Base-by-base conservation (phyloP, 331 rosid genomes). In the Quercus phellos region DNA sequence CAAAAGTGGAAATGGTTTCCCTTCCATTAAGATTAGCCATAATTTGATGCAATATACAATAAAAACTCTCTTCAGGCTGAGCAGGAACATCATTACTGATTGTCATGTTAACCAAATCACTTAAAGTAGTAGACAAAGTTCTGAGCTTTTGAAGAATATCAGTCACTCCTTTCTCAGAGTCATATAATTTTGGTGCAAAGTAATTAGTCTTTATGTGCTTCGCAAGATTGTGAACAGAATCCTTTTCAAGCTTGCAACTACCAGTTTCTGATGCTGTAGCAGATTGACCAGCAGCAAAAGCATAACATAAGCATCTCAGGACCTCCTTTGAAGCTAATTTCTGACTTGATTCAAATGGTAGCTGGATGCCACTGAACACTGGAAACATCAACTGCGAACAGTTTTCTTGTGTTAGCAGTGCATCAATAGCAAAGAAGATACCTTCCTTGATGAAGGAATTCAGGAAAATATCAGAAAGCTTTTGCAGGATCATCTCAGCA, bases 1-100 rank as follows among this genome's bases (percentile, higher is more conserved):
- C 99, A 87, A 95, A 95, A 63, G 99, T 95, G 73, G 99, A 95
- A 82, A 95, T 89, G 78, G 91, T 88, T 69, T 95, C 99, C 69
- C 83, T 84, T 79, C 97, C 92, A 64, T 85, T 80, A 54, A 95
- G 92, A 88, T 80, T 90, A 75, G 81, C 89, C 86, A 95, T 78
- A 69, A 95, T 81, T 82, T 89, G 90, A 83, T 78, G 78, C 77
- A 93, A 79, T 74, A 89, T 72, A 74, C 74, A 70, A 78, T 79
- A 86, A 71, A 84, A 74, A 71, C 82, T 80, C 75, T 90, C 97
- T 80, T 93, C 96, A 68, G 74, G 64, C 79, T 81, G 84, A 72
- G 80, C 83, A 85, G 80, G 83, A 77, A 81, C 78, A 51, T 82
- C 80, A 68, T 72, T 77, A 55, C 74, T 76, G 51, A 75, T 70